Percentiles rank a stretch among this genome's conserved stretches.
phyloP scores from a whole-genome alignment of 257 asterid genomes.

The Capsicum rhomboideum region DNA sequence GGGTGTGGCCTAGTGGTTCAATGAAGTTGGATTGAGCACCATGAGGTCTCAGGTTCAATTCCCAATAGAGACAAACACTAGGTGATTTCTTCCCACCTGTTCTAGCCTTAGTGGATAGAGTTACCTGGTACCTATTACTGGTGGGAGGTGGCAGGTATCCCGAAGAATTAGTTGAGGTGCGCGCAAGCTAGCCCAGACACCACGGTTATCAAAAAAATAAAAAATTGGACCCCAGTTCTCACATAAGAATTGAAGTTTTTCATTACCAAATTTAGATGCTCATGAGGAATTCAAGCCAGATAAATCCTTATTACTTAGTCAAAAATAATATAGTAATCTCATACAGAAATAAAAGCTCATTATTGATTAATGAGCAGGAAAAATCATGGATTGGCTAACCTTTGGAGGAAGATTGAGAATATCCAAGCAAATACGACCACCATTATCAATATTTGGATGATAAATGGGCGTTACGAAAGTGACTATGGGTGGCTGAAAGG shows the following conservation, averaged over 20 bases:
- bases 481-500: constrained; percentile 85
- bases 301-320: background rate
- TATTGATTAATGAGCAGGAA: background rate
- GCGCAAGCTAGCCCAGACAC: no score
- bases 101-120: no score
- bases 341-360: background rate
- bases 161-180: no score
- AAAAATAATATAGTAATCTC: background rate
- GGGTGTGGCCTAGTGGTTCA: no score
- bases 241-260: background rate
- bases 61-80: no score
- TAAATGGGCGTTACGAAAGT: constrained; percentile 68
- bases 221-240: background rate
- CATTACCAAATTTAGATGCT: background rate
- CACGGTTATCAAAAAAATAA: no score
- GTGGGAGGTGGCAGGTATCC: no score
- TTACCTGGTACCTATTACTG: no score
- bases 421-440: constrained; percentile 92
- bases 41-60: no score
- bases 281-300: background rate
- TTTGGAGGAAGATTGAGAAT: constrained; percentile 91
- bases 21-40: no score
- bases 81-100: no score
- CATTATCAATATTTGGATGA: constrained; percentile 86
- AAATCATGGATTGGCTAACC: constrained; percentile 23